These are phyloP conservation scores for Solanum okadae DNA, from an alignment of 257 asterid genomes.

Conservation along the genomic window DNA sequence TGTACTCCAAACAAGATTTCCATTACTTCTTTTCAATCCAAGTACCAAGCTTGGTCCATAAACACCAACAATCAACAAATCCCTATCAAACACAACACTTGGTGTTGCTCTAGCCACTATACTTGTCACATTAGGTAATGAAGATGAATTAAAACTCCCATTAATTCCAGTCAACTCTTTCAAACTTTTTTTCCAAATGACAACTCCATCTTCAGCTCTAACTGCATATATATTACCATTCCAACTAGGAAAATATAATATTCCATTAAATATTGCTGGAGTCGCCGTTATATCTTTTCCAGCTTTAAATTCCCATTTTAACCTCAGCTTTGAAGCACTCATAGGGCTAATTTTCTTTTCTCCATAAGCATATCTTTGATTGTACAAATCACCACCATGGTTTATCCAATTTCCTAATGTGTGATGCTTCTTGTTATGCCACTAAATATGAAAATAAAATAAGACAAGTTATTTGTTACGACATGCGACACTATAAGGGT, in stretches of 20 bases:
- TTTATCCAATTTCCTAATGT: constrained; percentile 24
- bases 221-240: constrained; percentile 40
- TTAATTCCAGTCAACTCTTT: constrained; percentile 25
- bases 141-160: neutral
- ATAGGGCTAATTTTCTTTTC: constrained; percentile 32
- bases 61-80: constrained; percentile 26
- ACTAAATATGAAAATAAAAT: neutral
- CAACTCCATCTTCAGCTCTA: constrained; percentile 24
- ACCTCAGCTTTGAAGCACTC: constrained; percentile 20
- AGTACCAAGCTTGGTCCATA: constrained; percentile 42
- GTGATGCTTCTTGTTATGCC: neutral
- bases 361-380: constrained; percentile 20
- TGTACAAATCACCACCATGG: constrained; percentile 49
- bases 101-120: constrained; percentile 38
- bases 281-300: constrained; percentile 34
- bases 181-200: constrained; percentile 32
- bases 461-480: neutral
- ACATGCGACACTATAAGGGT: neutral
- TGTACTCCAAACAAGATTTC: constrained; percentile 38
- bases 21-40: constrained; percentile 26
- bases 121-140: constrained; percentile 1
- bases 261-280: constrained; percentile 27
- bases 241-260: constrained; percentile 44
- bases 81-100: constrained; percentile 20
- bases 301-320: constrained; percentile 37